A percentile compares a stretch with the other conserved stretches of the same genome.
Evolutionary conservation across 805 yeast genomes (phyloP).

Genomic region (Spathaspora arborariae): DNA sequence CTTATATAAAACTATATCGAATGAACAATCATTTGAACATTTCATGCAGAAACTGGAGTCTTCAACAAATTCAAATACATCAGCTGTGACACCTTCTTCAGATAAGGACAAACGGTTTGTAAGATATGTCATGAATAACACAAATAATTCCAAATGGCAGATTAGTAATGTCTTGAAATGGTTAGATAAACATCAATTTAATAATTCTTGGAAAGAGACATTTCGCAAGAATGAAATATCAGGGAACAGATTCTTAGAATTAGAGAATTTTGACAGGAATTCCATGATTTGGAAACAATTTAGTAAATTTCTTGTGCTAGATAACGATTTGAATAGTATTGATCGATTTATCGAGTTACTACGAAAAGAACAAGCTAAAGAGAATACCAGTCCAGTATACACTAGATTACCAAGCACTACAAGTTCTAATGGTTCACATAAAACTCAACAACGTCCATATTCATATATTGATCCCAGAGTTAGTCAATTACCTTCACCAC

Average conservation of each 20-base stretch:
- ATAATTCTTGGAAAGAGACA: conserved; percentile 67
- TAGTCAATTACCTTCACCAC: conserved; percentile 18
- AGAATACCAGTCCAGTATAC: conserved; percentile 28
- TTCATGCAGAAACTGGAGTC: conserved; percentile 34
- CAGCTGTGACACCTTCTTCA: conserved; percentile 27
- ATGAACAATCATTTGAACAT: conserved; percentile 12
- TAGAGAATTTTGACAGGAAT: conserved; percentile 59
- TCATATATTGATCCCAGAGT: conserved; percentile 33
- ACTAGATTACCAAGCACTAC: conserved; percentile 6
- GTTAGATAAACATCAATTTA: conserved; percentile 67
- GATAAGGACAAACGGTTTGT: conserved; percentile 37
- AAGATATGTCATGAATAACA: conserved; percentile 40
- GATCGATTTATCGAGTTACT: conserved; percentile 39
- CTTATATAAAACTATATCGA: background rate
- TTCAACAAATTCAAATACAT: conserved; percentile 28
- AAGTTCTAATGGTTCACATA: too few species aligned
- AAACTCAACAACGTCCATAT: conserved; percentile 32
- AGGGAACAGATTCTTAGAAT: conserved; percentile 61
- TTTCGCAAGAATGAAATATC: conserved; percentile 55
- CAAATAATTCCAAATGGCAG: conserved; percentile 60
- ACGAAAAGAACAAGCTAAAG: conserved; percentile 12
- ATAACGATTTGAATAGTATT: conserved; percentile 49
- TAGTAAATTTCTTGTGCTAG: conserved; percentile 28
- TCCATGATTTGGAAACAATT: conserved; percentile 46
- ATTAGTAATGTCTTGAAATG: conserved; percentile 62